Evolutionary conservation across 163 green algal species (phyloP).

Genomic region (Scenedesmus sp.): DNA sequence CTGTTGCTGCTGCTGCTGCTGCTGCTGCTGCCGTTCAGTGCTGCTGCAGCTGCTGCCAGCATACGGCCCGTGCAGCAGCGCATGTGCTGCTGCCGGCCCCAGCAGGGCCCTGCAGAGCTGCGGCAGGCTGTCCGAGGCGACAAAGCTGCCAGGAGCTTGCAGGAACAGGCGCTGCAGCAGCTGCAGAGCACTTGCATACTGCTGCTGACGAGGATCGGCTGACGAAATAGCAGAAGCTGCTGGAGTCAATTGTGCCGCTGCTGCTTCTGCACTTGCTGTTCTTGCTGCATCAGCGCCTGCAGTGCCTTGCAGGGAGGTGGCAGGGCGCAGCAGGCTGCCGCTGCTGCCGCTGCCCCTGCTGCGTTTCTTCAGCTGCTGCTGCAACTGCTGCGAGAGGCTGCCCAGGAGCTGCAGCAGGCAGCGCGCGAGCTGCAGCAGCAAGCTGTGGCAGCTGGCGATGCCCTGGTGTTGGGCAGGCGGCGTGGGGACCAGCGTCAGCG

Average conservation of each 20-base stretch:
- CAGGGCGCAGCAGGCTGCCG: not conserved
- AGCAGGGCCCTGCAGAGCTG: conserved; percentile 20
- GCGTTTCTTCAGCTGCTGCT: conserved; percentile 10
- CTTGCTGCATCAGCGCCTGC: not conserved
- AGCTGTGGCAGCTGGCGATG: not conserved
- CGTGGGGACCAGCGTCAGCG: no score
- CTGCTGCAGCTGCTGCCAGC: conserved; percentile 26
- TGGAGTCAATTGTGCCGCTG: not conserved
- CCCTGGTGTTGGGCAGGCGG: not conserved
- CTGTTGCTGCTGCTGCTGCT: not conserved
- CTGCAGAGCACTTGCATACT: not conserved
- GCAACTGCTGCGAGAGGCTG: not conserved
- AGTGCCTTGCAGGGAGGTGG: no score
- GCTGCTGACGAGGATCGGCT: not conserved
- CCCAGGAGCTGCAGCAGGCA: not conserved
- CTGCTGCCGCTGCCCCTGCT: conserved; percentile 21
- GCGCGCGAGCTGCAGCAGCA: not conserved
- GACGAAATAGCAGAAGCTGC: not conserved
- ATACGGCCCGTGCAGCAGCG: not conserved
- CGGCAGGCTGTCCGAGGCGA: conserved; percentile 23
- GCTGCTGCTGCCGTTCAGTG: not conserved
- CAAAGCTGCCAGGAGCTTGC: conserved; percentile 29
- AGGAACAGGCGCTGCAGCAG: conserved; percentile 30
- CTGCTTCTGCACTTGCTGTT: not conserved
- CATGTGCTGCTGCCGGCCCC: not conserved